A percentile compares a stretch with the other conserved stretches of the same genome.
Conservation (phyloP, 192 early-diverging fungal genomes). For the Entomortierella lignicola region DNA sequence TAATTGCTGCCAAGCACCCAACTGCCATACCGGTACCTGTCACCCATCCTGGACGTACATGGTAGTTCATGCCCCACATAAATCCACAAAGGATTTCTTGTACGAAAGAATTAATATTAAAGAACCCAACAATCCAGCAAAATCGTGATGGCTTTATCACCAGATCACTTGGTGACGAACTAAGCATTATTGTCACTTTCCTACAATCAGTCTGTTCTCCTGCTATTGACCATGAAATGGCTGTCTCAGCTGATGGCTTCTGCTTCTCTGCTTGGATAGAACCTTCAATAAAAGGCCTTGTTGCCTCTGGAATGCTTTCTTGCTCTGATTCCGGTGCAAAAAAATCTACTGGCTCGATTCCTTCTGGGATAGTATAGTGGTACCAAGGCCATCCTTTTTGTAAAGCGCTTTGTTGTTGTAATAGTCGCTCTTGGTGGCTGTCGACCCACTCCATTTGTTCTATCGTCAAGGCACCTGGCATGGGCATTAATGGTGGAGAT, state of each 20-base stretch:
- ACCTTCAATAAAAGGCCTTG: too few relatives aligned
- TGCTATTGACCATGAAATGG: too few relatives aligned
- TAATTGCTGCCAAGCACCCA: constrained; percentile 46
- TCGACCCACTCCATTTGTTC: constrained; percentile 50
- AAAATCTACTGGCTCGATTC: constrained; percentile 49
- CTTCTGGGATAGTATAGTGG: constrained; percentile 39
- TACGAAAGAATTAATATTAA: constrained; percentile 48
- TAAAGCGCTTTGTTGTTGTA: constrained; percentile 13
- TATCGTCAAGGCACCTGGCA: constrained; percentile 27
- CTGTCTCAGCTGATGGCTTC: too few relatives aligned
- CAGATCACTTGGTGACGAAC: constrained; percentile 5
- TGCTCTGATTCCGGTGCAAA: constrained; percentile 2
- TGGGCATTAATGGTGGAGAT: constrained; percentile 3
- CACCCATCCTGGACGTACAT: constrained; percentile 46
- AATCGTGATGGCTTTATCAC: constrained; percentile 16
- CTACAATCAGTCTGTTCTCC: background rate
- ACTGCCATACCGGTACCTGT: constrained; percentile 46
- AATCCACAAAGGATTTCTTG: constrained; percentile 49
- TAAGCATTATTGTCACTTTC: background rate
- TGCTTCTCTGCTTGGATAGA: too few relatives aligned
- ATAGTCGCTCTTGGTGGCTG: background rate
- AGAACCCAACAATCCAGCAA: constrained; percentile 37
- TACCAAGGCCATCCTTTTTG: constrained; percentile 51
- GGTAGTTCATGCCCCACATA: constrained; percentile 55
- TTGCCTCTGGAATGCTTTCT: too few relatives aligned